Evolutionary conservation across 1,139 yeast genomes (phyloP).

Genomic region (Kodamaea arcana): DNA sequence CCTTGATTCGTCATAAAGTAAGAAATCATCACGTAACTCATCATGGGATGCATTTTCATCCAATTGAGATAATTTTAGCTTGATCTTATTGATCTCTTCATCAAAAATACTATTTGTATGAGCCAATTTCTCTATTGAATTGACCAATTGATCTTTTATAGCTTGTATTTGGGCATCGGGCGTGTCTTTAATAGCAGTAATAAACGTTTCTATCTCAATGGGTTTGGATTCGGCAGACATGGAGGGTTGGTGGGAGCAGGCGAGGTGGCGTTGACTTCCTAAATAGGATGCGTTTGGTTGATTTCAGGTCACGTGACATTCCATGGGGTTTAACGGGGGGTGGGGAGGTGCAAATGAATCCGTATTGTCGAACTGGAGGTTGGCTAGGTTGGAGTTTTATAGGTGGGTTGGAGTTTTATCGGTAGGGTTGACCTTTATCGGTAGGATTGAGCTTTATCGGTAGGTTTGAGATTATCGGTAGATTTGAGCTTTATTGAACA

Average conservation of each 20-base stretch:
- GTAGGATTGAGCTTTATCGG: too few relatives aligned
- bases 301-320: too few relatives aligned
- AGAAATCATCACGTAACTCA: conserved; percentile 20
- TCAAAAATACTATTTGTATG: conserved; percentile 30
- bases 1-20: conserved; percentile 28
- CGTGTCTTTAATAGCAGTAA: conserved; percentile 29
- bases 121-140: conserved; percentile 26
- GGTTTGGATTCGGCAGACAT: conserved; percentile 21
- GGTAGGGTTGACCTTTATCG: too few relatives aligned
- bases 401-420: too few relatives aligned
- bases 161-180: conserved; percentile 28
- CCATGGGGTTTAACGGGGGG: too few relatives aligned
- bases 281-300: too few relatives aligned
- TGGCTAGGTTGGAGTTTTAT: too few relatives aligned
- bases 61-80: conserved; percentile 9
- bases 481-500: too few relatives aligned
- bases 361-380: too few relatives aligned
- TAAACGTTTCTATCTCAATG: conserved; percentile 26
- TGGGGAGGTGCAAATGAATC: too few relatives aligned
- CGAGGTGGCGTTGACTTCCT: too few relatives aligned
- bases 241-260: background rate
- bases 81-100: conserved; percentile 21
- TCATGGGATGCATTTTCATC: conserved; percentile 9
- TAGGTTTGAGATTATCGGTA: too few relatives aligned
- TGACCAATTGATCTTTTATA: conserved; percentile 22